A percentile compares a stretch with the other conserved stretches of the same genome.
Evolutionary conservation across 805 yeast genomes (phyloP).

Genomic region (Hemisphaericaspora nanyangensis): DNA sequence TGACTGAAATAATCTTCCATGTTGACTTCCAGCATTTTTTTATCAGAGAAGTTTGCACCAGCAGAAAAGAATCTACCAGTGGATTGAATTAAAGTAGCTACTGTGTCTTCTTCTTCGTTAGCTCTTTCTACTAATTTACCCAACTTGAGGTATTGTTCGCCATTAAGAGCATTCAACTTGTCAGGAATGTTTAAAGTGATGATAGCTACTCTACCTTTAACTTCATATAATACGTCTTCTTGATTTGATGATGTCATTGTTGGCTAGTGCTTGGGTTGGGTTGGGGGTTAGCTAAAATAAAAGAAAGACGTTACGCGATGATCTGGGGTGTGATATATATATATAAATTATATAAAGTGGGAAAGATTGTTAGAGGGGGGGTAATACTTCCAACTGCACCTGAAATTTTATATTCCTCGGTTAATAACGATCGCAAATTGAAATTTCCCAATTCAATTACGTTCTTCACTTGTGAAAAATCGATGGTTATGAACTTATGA

Average conservation of each 20-base stretch:
- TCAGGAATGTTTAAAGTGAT: constrained; percentile 65
- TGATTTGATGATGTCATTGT: constrained; percentile 9
- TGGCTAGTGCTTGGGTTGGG: too few relatives aligned
- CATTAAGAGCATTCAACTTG: constrained; percentile 62
- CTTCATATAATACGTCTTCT: constrained; percentile 37
- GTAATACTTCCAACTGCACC: too few relatives aligned
- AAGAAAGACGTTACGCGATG: too few relatives aligned
- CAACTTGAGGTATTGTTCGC: constrained; percentile 57
- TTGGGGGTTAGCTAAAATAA: too few relatives aligned
- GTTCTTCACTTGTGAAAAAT: too few relatives aligned
- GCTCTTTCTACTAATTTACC: constrained; percentile 61
- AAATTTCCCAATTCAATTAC: too few relatives aligned
- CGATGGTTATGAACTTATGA: too few relatives aligned
- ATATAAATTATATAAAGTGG: too few relatives aligned
- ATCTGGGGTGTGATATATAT: too few relatives aligned
- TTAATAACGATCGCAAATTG: too few relatives aligned
- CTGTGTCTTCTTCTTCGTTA: constrained; percentile 55
- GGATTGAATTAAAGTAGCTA: constrained; percentile 63
- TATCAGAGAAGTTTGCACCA: constrained; percentile 69
- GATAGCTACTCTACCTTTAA: constrained; percentile 47
- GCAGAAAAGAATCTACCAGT: constrained; percentile 77
- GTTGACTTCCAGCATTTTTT: constrained; percentile 26
- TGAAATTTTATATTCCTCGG: too few relatives aligned
- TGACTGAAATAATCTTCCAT: constrained; percentile 30
- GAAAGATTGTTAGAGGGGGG: too few relatives aligned